Evolutionary conservation across 129 eudicot genomes (phyloP), one percentile per base, ranked within the genome.

Genomic region (Solidago caesia): DNA sequence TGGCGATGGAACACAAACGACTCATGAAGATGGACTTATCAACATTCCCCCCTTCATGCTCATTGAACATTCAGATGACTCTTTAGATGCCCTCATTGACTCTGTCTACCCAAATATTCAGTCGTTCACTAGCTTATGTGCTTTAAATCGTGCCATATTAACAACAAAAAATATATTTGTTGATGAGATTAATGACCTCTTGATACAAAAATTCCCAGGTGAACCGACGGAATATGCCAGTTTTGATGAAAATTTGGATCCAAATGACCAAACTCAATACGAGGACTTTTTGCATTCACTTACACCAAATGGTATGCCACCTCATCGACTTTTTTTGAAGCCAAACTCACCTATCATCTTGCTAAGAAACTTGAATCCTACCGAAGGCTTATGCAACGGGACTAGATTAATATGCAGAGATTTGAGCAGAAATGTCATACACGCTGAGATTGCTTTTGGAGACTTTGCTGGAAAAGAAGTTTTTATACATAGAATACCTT

Each of bases 291-390:
- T 80, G 7, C 72, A 80, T 14, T 53, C 45, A 3, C 5, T 80
- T 0, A 48, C 52, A 14, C 75, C 68, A 7, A 27, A 26, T 6
- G 84, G 80, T 15, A 29, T 80, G 48, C 68, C 71, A 2, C 69
- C 81, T 1, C 77, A 75, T 45, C 41, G 52, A 7, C 49, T 81
- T 4, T 27, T 68, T 2, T 27, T 69, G 21, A 81, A 81, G 5
- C 9, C 7, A 4, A 75, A 80, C 44, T 16, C 68, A 3, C 77
- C 81, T 2, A 43, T 81, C 5, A 75, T 81, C 2, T 7, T 75
- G 4, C 43, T 75, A 7, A 14, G 81, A 42, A 81, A 81, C 11
- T 0, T 82, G 16, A 49, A 82, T 55, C 85, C 78, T 6, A 29
- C 53, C 2, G 33, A 55, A 29, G 81, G 84, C 1, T 29, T 48